Conservation (phyloP, 2,329 filamentous ascomycete genomes). For the Colletotrichum euphorbiae region DNA sequence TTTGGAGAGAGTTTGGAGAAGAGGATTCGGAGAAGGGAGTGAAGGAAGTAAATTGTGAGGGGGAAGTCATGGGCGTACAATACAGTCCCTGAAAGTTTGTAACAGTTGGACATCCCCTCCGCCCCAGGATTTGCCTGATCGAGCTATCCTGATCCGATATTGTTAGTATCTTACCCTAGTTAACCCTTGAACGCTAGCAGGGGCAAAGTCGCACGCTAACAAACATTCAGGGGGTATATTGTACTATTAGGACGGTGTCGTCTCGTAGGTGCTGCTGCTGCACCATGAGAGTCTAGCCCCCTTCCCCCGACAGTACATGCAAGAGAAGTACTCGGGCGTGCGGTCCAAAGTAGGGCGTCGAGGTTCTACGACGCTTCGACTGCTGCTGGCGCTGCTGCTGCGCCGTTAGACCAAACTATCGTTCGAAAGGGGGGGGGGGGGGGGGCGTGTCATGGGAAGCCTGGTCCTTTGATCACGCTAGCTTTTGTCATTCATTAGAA, state of each 20-base stretch:
- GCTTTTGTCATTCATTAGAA: background rate
- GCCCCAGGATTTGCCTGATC: too few species aligned
- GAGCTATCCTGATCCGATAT: too few species aligned
- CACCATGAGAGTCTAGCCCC: background rate
- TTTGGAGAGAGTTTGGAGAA: constrained; percentile 16
- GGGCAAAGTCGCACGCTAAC: too few species aligned
- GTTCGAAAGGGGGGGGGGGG: background rate
- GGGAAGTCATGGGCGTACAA: background rate
- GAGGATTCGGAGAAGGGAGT: background rate
- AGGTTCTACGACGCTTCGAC: background rate
- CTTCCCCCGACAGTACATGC: constrained; percentile 3
- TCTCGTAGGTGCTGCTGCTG: constrained; percentile 3
- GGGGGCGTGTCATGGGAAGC: background rate
- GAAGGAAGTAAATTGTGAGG: background rate
- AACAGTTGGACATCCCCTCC: too few species aligned
- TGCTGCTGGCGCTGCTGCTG: background rate
- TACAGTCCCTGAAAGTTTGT: too few species aligned
- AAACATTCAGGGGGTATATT: too few species aligned
- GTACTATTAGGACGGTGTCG: constrained; percentile 1
- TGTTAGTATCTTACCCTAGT: too few species aligned
- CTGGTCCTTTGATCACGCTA: background rate
- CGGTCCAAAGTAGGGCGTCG: too few species aligned
- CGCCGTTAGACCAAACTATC: background rate
- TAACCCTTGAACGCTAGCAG: too few species aligned
- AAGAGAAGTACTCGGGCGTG: background rate